These are phyloP conservation scores for Nevesoporus exiguus DNA, from an alignment of 768 basidiomycete species.

Conservation along the genomic window DNA sequence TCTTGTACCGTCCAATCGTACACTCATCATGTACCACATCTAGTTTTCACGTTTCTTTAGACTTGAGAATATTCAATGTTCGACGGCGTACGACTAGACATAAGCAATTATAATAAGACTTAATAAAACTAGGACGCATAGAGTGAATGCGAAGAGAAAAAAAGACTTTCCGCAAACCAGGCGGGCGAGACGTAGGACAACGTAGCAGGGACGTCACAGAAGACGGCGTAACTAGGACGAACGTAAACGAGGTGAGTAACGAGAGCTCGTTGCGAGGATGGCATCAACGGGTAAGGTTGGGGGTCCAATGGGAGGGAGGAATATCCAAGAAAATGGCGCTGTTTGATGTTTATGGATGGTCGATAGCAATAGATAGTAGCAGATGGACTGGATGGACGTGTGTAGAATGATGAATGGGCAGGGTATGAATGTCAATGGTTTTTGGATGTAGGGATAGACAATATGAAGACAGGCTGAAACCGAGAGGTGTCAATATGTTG, in stretches of 20 bases:
- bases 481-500: constrained; percentile 2
- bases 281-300: constrained; percentile 6
- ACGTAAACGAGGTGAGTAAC: constrained; percentile 9
- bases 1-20: too few species aligned
- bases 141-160: background rate
- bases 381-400: constrained; percentile 26
- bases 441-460: constrained; percentile 7
- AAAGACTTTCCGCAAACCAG: constrained; percentile 5
- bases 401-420: constrained; percentile 9
- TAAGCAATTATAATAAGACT: constrained; percentile 20
- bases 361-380: constrained; percentile 28
- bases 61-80: background rate
- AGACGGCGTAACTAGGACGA: constrained; percentile 16
- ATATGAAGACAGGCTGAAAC: constrained; percentile 28
- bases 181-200: constrained; percentile 11
- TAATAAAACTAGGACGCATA: constrained; percentile 5
- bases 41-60: too few species aligned
- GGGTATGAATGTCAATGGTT: constrained; percentile 10
- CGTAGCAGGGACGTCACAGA: constrained; percentile 16
- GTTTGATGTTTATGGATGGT: constrained; percentile 20
- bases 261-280: constrained; percentile 16
- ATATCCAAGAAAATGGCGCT: background rate
- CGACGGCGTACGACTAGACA: background rate
- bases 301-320: background rate
- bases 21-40: too few species aligned